These are phyloP conservation scores for Stipa capillata DNA, from an alignment of 176 grass and related monocot species.

Conservation along the genomic window DNA sequence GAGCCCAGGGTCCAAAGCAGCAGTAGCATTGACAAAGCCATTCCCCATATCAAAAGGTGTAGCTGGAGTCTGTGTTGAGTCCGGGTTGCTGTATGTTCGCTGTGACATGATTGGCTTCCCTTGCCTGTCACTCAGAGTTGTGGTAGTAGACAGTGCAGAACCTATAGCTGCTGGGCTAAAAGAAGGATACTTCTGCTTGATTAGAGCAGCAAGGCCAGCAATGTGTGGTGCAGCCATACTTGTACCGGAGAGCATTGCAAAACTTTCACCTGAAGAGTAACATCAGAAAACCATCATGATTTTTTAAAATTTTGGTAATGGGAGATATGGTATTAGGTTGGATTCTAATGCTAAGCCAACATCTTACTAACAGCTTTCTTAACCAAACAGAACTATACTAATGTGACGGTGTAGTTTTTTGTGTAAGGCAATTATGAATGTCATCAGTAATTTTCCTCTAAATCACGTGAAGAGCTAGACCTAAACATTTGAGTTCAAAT, in stretches of 20 bases:
- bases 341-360: background rate
- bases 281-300: background rate
- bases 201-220: conserved; percentile 84
- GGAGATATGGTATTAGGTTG: background rate
- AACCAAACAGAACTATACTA: background rate
- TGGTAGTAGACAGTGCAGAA: conserved; percentile 76
- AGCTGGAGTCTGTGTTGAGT: conserved; percentile 71
- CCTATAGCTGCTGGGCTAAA: conserved; percentile 80
- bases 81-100: conserved; percentile 63
- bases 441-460: background rate
- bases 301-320: background rate
- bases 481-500: background rate
- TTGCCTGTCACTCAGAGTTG: conserved; percentile 60
- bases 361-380: background rate
- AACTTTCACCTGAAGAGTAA: conserved; percentile 77
- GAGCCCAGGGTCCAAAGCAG: conserved; percentile 84
- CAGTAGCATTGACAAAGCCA: conserved; percentile 90
- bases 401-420: no score
- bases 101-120: conserved; percentile 84
- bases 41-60: conserved; percentile 97
- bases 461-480: background rate
- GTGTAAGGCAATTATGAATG: no score
- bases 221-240: conserved; percentile 98
- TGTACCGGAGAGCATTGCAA: conserved; percentile 92
- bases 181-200: conserved; percentile 86